Evolutionary conservation across 352 stramenopile species (phyloP).

Genomic region (Peronosclerospora sorghi): DNA sequence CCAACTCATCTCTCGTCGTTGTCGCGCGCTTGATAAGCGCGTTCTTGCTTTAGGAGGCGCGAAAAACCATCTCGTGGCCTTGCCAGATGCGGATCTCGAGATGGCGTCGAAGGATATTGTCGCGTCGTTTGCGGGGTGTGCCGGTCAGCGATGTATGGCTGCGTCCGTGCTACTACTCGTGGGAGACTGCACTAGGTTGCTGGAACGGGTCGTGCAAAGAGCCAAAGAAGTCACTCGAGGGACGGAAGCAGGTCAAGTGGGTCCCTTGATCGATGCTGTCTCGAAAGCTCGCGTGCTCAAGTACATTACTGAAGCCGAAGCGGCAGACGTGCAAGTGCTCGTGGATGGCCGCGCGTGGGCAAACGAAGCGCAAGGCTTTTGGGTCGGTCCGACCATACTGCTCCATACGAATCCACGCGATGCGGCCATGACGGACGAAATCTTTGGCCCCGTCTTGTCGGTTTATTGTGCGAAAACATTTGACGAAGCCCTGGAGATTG

Average conservation of each 20-base stretch:
- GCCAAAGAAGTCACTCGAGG: conserved; percentile 81
- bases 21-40: conserved; percentile 87
- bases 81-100: conserved; percentile 90
- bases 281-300: conserved; percentile 88
- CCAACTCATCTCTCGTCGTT: conserved; percentile 87
- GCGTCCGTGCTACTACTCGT: conserved; percentile 92
- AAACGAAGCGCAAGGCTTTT: conserved; percentile 50
- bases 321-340: conserved; percentile 77
- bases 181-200: conserved; percentile 54
- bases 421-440: conserved; percentile 89
- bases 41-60: conserved; percentile 92
- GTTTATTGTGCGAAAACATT: conserved; percentile 76
- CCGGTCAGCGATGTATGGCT: conserved; percentile 95
- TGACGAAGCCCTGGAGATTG: conserved; percentile 91
- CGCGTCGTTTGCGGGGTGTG: conserved; percentile 92
- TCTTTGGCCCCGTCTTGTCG: conserved; percentile 96
- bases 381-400: conserved; percentile 93
- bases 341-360: conserved; percentile 87
- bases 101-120: conserved; percentile 91
- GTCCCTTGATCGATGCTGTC: conserved; percentile 89
- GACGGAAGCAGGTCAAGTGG: conserved; percentile 87
- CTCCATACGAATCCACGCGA: conserved; percentile 83
- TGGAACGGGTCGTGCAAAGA: conserved; percentile 83
- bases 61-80: conserved; percentile 96
- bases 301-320: conserved; percentile 90